Evolutionary conservation across 2,329 filamentous ascomycete species (phyloP), one percentile per base, ranked within the genome.

Genomic region (Tolypocladium cylindrosporum): DNA sequence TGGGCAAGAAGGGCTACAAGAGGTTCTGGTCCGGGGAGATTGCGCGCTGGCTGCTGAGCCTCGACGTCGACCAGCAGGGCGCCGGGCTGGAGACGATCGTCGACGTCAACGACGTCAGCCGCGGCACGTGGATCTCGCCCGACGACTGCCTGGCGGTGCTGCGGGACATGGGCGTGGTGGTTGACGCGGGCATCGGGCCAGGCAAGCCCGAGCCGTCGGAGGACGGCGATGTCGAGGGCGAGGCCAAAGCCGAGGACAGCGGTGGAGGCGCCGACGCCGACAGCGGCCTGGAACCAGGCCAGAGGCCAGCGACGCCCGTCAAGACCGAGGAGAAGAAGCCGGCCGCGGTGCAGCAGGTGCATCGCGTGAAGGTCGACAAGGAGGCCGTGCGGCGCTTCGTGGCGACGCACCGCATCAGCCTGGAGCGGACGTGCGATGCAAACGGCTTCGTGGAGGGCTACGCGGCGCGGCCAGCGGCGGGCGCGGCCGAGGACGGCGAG

Each of bases 21-120:
- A 81, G 89, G 7, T 97, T 89, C 73, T 97, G 93, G 93, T 86
- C 87, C 1, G 86, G 88, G 50, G 90, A 94, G 64, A 86, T 97
- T 61, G 87, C 87, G 7, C 80, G 90, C n/a, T 89, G 82, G 80
- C 64, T 87, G 9, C 69, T 87, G 10, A 66, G 67, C 31, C 62
- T 80, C 2, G 72, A 76, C 3, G 21, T 62, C 82, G n/a, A 70
- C 68, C 55, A 34, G 8, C 51, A 58, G 27, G 57, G 34, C 27
- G 55, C 19, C 11, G 66, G 55, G 39, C 64, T 56, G 57, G 67
- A 84, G 66, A 67, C 76, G 5, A 72, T 91, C 56, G 74, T 85
- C 0, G 87, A 87, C 13, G 77, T 96, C 13, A 80, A 85, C 54
- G 82, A 89, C 58, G 87, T 93, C 66, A 90, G 89, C 56, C 77